Base-by-base conservation (phyloP, 208 protist genomes). In the Crithidia fasciculata region DNA sequence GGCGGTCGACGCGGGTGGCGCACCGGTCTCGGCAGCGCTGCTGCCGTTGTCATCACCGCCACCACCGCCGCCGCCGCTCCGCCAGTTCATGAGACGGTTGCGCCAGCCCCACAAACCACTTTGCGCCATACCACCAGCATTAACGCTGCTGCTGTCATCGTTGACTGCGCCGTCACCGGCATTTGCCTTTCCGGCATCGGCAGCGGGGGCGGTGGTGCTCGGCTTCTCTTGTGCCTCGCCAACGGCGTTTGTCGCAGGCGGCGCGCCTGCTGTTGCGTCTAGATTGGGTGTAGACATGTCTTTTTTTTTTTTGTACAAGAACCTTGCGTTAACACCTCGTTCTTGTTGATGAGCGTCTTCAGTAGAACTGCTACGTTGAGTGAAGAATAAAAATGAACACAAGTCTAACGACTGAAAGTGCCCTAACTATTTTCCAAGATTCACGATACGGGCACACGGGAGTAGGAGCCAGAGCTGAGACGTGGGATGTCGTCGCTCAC, bases 21-120 rank as follows among this genome's bases (percentile, higher is more conserved):
- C 28, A 28, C 28, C 28, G 28, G 28, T 28, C 28, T 28, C 28
- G 1, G 28, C 28, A 28, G 28, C 28, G 28, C 28, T n/a, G 16
- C 19, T 45, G 39, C 16, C 50, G 2, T 58, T 50, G 39, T 5
- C 43, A 5, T 18, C 49, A 5, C 61, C 40, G 54, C 12, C 28
- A 15, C 41, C n/a, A 49, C 44, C 57, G 28, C 40, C 52, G 9
- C 53, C 55, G 16, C 41, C 55, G 9, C 43, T 61, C 9, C 67
- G 54, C 67, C 67, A 72, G 28, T 64, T 64, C 73, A 78, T 72
- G 41, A 78, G 60, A 8, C 58, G 65, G 15, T 44, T 54, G 15
- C 45, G 63, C 66, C 64, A 72, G 3, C 66, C 65, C 59, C 54
- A 68, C 39, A 61, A 45, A 15, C 74, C 72, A 49, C 58, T 50